Base-by-base conservation (phyloP, 768 basidiomycete species). In the Coprinellus micaceus region DNA sequence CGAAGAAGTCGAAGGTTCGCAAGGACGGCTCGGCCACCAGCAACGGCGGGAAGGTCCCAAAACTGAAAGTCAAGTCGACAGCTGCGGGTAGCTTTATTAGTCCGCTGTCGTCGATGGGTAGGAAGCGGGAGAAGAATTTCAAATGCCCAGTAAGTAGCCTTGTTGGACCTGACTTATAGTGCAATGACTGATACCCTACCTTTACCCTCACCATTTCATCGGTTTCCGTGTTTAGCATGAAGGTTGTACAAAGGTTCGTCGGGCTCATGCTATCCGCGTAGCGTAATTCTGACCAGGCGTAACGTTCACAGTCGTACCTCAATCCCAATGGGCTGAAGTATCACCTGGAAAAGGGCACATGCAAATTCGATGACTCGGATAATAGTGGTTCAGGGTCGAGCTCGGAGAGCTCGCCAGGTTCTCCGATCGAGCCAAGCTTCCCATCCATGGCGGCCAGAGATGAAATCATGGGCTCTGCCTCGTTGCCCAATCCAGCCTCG, bases 261-360 rank as follows among this genome's bases (percentile, higher is more conserved):
- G 58, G 40, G 25, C 46, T 12, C n/a, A n/a, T 29, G 9, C n/a
- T 22, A 53, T 47, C 44, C 33, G 17, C 25, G 37, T 55, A 24
- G n/a, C n/a, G n/a, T n/a, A n/a, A n/a, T n/a, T 48, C 19, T 4
- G 11, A 41, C 39, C 21, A 19, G 15, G 3, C 5, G 13, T 46
- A 21, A 13, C 44, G 19, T 4, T 30, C 15, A 19, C 47, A 85
- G 78, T 69, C 79, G 26, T 88, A 88, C 62, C 76, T 85, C 40
- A 86, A 84, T 66, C 78, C 83, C 7, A 86, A 85, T 59, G 85
- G 86, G 10, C 71, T 86, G 45, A 84, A 84, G 65, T 86, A 88
- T 61, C 85, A 87, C 61, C 67, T 83, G 50, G 81, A 84, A 61
- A 86, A 83, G 63, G 85, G 85, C 11, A 85, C 81, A 2, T 87